Percentiles rank a stretch among this genome's conserved stretches.
phyloP scores from a whole-genome alignment of 129 eudicot genomes.

The Daucus carota region DH1_v3.0 NC_030385.2:30093501-30094000 shows the following conservation, averaged over 20 bases:
- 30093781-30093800: background rate
- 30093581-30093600: background rate
- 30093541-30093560: background rate
- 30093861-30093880: background rate
- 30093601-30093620: background rate
- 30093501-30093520: too few species aligned
- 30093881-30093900: background rate
- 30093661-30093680: background rate
- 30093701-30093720: constrained; percentile 99
- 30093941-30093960: background rate
- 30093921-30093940: background rate
- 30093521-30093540: background rate
- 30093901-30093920: background rate
- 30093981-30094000: background rate
- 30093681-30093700: constrained; percentile 59
- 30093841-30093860: background rate
- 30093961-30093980: background rate
- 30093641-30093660: background rate
- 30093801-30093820: constrained; percentile 4
- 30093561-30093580: background rate
- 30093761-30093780: background rate
- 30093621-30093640: background rate
- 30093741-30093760: constrained; percentile 23
- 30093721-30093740: constrained; percentile 80
- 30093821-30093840: background rate